phyloP scores from a whole-genome alignment of 768 basidiomycete species.

The Pisolithus microcarpus region DNA sequence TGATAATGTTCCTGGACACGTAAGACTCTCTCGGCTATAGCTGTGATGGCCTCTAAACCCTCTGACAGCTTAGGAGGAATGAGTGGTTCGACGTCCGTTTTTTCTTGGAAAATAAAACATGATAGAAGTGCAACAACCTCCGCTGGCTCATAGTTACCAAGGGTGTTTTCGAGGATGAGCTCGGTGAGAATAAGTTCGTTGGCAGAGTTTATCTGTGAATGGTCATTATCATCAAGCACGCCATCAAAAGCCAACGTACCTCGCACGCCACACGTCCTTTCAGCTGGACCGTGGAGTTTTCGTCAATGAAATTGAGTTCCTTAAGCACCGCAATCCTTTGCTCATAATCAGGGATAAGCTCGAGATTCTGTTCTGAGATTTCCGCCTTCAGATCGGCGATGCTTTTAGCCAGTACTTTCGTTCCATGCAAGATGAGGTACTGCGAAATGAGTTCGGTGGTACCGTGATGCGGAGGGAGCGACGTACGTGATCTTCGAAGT shows the following conservation, averaged over 20 bases:
- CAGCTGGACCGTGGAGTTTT: slow-evolving; percentile 89
- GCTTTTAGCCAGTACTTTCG: slow-evolving; percentile 64
- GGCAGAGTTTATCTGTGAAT: slow-evolving; percentile 87
- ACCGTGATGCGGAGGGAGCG: background rate
- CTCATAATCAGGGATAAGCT: slow-evolving; percentile 95
- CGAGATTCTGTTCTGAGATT: slow-evolving; percentile 94
- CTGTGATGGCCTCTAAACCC: slow-evolving; percentile 71
- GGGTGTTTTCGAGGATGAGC: slow-evolving; percentile 90
- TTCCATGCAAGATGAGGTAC: slow-evolving; percentile 72
- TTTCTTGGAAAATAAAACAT: slow-evolving; percentile 97
- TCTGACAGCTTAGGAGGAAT: slow-evolving; percentile 74
- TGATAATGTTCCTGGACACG: slow-evolving; percentile 74
- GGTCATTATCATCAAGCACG: background rate
- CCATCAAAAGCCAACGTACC: slow-evolving; percentile 34
- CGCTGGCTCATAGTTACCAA: slow-evolving; percentile 86
- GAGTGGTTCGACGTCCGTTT: slow-evolving; percentile 82
- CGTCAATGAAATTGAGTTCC: slow-evolving; percentile 89
- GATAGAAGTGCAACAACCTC: slow-evolving; percentile 95
- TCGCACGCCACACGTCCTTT: slow-evolving; percentile 99
- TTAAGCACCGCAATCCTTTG: slow-evolving; percentile 87
- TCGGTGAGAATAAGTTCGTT: slow-evolving; percentile 95
- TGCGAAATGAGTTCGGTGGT: slow-evolving; percentile 26
- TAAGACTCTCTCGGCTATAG: slow-evolving; percentile 72
- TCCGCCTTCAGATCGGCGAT: slow-evolving; percentile 75
- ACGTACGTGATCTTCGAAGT: slow-evolving; percentile 75